These are phyloP conservation scores for Poteriospumella lacustris DNA, from an alignment of 108 stramenopile species.

Conservation along the genomic window DNA sequence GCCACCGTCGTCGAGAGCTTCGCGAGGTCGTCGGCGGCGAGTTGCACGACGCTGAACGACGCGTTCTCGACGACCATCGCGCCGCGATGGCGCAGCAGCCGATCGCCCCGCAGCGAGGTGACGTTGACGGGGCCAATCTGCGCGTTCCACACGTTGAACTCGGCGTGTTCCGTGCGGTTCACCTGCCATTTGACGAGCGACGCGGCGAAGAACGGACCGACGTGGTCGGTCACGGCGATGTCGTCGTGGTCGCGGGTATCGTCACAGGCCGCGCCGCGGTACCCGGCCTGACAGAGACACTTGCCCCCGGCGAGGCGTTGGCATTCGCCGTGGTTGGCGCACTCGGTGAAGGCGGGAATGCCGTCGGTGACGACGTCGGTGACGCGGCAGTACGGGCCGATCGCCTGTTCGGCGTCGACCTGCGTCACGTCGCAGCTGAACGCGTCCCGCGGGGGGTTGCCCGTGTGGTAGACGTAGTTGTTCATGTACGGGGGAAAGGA, in stretches of 20 bases:
- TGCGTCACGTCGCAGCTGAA: not conserved
- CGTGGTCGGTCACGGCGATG: not conserved
- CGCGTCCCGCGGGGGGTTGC: not conserved
- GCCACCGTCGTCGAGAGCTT: no score
- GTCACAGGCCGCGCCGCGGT: constrained; percentile 14
- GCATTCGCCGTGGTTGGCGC: not conserved
- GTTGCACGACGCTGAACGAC: no score
- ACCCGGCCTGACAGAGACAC: constrained; percentile 6
- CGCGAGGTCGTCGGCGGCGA: no score
- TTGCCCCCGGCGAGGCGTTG: not conserved
- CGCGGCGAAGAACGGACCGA: constrained; percentile 22
- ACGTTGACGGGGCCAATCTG: not conserved
- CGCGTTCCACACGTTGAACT: constrained; percentile 12
- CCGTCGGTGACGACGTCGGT: not conserved
- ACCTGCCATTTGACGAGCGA: not conserved
- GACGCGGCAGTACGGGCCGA: not conserved
- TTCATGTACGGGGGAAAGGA: not conserved
- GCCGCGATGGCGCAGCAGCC: not conserved
- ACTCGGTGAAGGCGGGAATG: not conserved
- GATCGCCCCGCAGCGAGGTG: constrained; percentile 16
- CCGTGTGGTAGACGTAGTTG: not conserved
- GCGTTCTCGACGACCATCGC: no score
- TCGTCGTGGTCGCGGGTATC: constrained; percentile 19
- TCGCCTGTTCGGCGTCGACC: not conserved
- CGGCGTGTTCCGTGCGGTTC: not conserved